Evolutionary conservation across 2,329 filamentous ascomycete genomes (phyloP), one percentile per base, ranked within the genome.

Genomic region (Colletotrichum scovillei): DNA sequence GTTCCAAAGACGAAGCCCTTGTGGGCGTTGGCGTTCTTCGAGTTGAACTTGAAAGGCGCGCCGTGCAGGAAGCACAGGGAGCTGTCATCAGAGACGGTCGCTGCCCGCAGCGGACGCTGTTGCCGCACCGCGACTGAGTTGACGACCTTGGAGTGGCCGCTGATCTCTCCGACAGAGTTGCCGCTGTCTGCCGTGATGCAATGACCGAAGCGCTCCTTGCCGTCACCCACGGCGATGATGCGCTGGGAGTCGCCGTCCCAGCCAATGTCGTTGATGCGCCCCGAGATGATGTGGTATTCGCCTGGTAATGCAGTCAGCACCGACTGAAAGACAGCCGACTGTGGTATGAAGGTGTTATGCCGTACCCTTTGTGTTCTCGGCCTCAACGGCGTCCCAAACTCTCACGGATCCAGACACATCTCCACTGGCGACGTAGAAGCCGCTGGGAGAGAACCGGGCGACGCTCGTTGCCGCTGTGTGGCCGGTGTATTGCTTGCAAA

Each of bases 191-290:
- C 94, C 32, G 95, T 98, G 81, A 98, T 95, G 86, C 95, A 98
- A 82, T 96, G 94, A 16, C 96, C 96, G 81, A 95, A 98, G 69
- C 95, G 91, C 85, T 98, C 95, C 80, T 96, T 95, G 64, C 97
- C 97, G 78, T 98, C 94, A 57, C 97, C 97, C 5, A 99, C 96
- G 4, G 96, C 97, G 79, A 98, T 98, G 80, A 99, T 93, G 63
- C 97, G 93, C 86, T 98, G 95, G 74, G 94, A 97, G 84, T 99
- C 97, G 70, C 95, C 96, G 79, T 98, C 97, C 95, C 97, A 99
- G 1, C 95, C 96, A 76, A 99, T 91, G 82, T 99, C 97, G 81
- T 98, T 97, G 84, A 99, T 96, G 67, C 94, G 93, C 14, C 97
- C 97, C 42, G 94, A 95, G 79, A 98, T 95, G 84, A 98, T 98